phyloP scores from a whole-genome alignment of 208 protist species.

The Trypanosoma brucei region DNA sequence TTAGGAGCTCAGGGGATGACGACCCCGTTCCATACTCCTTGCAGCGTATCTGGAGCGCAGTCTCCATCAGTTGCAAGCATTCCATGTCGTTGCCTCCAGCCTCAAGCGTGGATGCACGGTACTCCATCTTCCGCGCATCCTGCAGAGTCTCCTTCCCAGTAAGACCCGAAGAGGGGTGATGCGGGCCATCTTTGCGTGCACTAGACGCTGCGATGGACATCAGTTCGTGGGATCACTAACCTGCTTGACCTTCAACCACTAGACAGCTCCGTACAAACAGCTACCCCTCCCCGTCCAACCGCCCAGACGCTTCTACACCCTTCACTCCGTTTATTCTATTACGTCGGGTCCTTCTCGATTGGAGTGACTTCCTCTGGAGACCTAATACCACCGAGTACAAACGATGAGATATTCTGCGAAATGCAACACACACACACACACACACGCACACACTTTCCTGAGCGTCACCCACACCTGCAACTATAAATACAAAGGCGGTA shows the following conservation, averaged over 20 bases:
- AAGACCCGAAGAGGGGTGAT: conserved; percentile 13
- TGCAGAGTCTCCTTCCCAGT: conserved; percentile 52
- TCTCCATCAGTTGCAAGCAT: conserved; percentile 75
- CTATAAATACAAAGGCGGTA: not conserved
- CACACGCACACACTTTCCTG: too few species aligned
- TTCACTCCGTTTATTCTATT: too few species aligned
- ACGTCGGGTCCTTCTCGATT: too few species aligned
- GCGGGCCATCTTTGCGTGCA: not conserved
- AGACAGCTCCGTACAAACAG: too few species aligned
- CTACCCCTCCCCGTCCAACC: too few species aligned
- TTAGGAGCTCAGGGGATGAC: conserved; percentile 1
- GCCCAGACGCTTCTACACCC: too few species aligned
- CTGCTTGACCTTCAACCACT: too few species aligned
- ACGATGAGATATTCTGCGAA: too few species aligned
- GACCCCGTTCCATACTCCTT: conserved; percentile 14
- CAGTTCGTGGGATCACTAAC: not conserved
- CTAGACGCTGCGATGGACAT: not conserved
- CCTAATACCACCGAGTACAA: too few species aligned
- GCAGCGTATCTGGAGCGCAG: conserved; percentile 70
- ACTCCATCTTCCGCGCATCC: conserved; percentile 62
- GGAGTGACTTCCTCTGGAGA: too few species aligned
- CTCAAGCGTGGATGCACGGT: conserved; percentile 49
- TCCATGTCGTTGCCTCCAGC: conserved; percentile 41
- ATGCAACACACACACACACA: too few species aligned
- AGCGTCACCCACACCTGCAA: too few species aligned